These are phyloP conservation scores for Aschersonia sp. DNA, from an alignment of 2,329 filamentous ascomycete species.

Conservation along the genomic window DNA sequence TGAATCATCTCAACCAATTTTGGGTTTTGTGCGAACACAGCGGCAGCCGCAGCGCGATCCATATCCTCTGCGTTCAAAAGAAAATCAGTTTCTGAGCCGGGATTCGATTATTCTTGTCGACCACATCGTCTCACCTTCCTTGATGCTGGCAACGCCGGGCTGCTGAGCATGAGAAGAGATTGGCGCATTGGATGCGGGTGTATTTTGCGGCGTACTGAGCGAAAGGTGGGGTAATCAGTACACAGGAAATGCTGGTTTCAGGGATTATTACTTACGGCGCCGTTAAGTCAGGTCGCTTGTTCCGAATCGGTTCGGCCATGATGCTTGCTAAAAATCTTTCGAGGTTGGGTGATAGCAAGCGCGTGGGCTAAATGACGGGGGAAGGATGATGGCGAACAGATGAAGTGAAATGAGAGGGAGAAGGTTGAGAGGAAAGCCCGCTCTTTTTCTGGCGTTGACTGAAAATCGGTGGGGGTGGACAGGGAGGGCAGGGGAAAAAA, in stretches of 20 bases:
- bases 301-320: conserved; percentile 52
- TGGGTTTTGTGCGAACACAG: conserved; percentile 91
- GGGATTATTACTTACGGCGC: conserved; percentile 37
- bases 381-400: conserved; percentile 11
- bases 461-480: conserved; percentile 24
- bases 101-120: not conserved
- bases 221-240: conserved; percentile 23
- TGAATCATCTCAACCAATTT: conserved; percentile 95
- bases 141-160: conserved; percentile 86
- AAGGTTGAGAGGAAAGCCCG: conserved; percentile 16
- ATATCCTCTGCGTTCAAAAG: conserved; percentile 56
- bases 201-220: conserved; percentile 90
- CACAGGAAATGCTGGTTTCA: conserved; percentile 5
- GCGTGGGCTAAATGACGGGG: conserved; percentile 13
- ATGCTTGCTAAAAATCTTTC: conserved; percentile 15
- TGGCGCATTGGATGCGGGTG: conserved; percentile 84
- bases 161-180: conserved; percentile 97
- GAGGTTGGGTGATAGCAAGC: conserved; percentile 4
- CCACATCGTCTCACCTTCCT: conserved; percentile 61
- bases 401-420: conserved; percentile 13
- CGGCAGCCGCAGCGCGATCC: conserved; percentile 74
- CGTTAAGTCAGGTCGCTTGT: conserved; percentile 42
- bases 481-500: conserved; percentile 8
- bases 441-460: conserved; percentile 19
- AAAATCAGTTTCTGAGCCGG: not conserved